Conservation (phyloP, 75 land plant genomes). For the Ceratopteris richardii region DNA sequence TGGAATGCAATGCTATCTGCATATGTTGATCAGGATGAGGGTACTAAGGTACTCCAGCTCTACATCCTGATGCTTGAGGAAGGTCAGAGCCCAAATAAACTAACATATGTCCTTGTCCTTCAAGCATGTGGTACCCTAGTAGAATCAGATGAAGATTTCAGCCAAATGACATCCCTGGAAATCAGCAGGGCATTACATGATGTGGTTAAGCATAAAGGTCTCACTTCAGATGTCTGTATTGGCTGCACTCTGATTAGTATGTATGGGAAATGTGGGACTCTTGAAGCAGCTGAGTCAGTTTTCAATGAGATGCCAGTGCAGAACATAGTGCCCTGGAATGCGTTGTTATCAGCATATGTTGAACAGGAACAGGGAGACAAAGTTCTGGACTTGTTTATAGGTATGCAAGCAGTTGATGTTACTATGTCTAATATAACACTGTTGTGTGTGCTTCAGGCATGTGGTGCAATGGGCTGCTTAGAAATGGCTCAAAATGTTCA, state of each 20-base stretch:
- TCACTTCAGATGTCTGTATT: conserved; percentile 20
- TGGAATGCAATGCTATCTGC: conserved; percentile 56
- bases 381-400: conserved; percentile 24
- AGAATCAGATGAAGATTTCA: conserved; percentile 5
- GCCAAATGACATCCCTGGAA: conserved; percentile 3
- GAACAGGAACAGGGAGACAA: conserved; percentile 30
- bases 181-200: conserved; percentile 21
- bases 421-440: conserved; percentile 18
- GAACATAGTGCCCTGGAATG: conserved; percentile 57
- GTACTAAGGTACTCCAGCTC: conserved; percentile 18
- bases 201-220: conserved; percentile 15
- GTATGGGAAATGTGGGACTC: conserved; percentile 42
- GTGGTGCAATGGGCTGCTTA: conserved; percentile 1
- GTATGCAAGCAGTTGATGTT: conserved; percentile 26
- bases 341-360: conserved; percentile 42
- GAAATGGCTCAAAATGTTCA: conserved; percentile 7
- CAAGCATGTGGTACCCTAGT: conserved; percentile 20
- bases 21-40: conserved; percentile 22
- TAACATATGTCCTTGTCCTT: conserved; percentile 23
- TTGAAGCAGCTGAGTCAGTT: conserved; percentile 34
- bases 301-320: conserved; percentile 26
- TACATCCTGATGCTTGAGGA: conserved; percentile 31
- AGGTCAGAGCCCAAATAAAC: conserved; percentile 22
- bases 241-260: conserved; percentile 24
- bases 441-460: conserved; percentile 7